phyloP scores from a whole-genome alignment of 805 yeast species.

The Saccharomycopsis sp. region DNA sequence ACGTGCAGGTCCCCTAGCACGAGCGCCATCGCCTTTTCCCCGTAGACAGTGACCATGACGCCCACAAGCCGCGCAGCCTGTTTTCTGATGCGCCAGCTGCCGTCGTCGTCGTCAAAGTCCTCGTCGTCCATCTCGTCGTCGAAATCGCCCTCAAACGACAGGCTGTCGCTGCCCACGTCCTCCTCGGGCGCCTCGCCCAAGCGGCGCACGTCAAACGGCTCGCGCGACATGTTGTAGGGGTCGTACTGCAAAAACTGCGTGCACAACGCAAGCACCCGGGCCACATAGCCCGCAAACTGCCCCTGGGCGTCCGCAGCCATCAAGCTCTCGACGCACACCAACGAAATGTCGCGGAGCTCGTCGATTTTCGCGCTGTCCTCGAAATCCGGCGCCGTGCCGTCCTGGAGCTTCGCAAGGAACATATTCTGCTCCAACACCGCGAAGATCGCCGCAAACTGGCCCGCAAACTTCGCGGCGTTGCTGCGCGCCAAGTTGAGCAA shows the following conservation, averaged over 20 bases:
- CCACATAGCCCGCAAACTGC: background rate
- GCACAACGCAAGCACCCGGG: background rate
- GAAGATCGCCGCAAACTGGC: slow-evolving; percentile 6
- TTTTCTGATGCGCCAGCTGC: slow-evolving; percentile 18
- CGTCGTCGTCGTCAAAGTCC: slow-evolving; percentile 14
- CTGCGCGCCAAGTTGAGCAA: slow-evolving; percentile 6
- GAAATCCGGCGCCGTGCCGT: slow-evolving; percentile 1
- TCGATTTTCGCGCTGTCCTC: slow-evolving; percentile 15
- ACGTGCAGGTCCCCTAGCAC: background rate
- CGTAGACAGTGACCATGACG: background rate
- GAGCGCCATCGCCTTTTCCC: background rate
- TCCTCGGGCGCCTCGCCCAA: slow-evolving; percentile 4
- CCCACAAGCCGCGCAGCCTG: slow-evolving; percentile 13
- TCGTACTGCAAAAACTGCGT: slow-evolving; percentile 15
- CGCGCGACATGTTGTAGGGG: slow-evolving; percentile 10
- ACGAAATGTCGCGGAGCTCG: slow-evolving; percentile 15
- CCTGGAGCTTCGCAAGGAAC: slow-evolving; percentile 8
- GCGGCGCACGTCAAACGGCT: slow-evolving; percentile 1
- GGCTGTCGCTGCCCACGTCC: slow-evolving; percentile 12
- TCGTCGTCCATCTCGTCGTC: slow-evolving; percentile 10
- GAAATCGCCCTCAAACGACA: slow-evolving; percentile 9
- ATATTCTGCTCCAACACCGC: slow-evolving; percentile 9
- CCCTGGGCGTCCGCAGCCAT: background rate
- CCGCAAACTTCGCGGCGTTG: slow-evolving; percentile 3
- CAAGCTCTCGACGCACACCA: slow-evolving; percentile 13